Percentiles rank a stretch among this genome's conserved stretches.
phyloP scores from a whole-genome alignment of 768 basidiomycete species.

The Calocybe gangraenosa region DNA sequence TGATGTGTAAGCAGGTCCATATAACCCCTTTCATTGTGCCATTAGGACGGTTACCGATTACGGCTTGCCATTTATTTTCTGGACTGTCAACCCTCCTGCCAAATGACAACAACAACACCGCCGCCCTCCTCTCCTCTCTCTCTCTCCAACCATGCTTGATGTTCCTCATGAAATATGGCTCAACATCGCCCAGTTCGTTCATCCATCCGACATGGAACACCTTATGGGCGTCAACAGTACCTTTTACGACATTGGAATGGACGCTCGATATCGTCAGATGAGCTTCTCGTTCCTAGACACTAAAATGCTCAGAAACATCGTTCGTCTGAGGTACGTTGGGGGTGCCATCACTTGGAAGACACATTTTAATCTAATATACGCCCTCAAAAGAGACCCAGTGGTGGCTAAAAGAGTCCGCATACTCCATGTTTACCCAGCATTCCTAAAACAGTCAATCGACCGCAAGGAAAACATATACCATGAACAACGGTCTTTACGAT shows the following conservation, averaged over 20 bases:
- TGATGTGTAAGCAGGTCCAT: too few species aligned
- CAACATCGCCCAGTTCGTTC: constrained; percentile 25
- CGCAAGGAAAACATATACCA: constrained; percentile 15
- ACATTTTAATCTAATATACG: too few species aligned
- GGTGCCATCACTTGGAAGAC: neutral
- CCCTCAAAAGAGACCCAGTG: constrained; percentile 43
- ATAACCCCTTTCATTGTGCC: too few species aligned
- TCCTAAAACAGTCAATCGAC: constrained; percentile 37
- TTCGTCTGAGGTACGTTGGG: constrained; percentile 31
- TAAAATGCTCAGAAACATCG: constrained; percentile 37
- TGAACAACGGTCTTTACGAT: constrained; percentile 19
- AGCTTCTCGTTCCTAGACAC: constrained; percentile 46
- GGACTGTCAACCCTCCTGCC: too few species aligned
- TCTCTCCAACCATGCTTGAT: constrained; percentile 7
- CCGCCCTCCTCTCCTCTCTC: neutral
- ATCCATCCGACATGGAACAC: constrained; percentile 13
- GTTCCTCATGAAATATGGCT: constrained; percentile 28
- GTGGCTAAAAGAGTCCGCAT: constrained; percentile 46
- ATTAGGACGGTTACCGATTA: too few species aligned
- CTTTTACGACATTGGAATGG: constrained; percentile 34
- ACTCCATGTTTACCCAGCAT: constrained; percentile 45
- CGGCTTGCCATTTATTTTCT: too few species aligned
- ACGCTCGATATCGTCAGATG: constrained; percentile 43
- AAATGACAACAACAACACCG: too few species aligned
- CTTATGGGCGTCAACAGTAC: constrained; percentile 22